phyloP scores from a whole-genome alignment of 2,329 filamentous ascomycete species.

The Neospermospora avenae region DNA sequence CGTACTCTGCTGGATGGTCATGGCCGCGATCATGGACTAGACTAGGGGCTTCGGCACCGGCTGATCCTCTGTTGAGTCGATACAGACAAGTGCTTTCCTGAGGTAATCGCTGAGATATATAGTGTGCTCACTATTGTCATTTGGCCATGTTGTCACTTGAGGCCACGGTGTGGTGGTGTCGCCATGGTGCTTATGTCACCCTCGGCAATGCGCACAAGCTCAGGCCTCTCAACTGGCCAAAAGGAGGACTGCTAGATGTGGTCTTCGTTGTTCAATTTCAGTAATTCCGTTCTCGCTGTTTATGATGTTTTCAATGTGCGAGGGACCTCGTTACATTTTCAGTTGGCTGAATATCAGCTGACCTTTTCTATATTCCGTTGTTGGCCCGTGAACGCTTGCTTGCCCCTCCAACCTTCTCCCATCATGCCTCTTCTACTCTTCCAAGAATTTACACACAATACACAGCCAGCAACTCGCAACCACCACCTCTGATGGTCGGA shows the following conservation, averaged over 20 bases:
- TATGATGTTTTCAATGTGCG: slow-evolving; percentile 14
- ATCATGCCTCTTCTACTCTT: too few relatives aligned
- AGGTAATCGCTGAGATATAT: slow-evolving; percentile 11
- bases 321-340: too few relatives aligned
- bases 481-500: too few relatives aligned
- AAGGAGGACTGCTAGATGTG: slow-evolving; percentile 10
- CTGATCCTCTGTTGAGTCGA: slow-evolving; percentile 12
- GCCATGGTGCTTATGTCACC: neutral
- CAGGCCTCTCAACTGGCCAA: slow-evolving; percentile 7
- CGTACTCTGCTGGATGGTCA: too few relatives aligned
- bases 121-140: slow-evolving; percentile 8
- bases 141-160: slow-evolving; percentile 12
- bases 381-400: too few relatives aligned
- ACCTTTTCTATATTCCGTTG: too few relatives aligned
- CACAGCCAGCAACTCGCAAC: too few relatives aligned
- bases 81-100: slow-evolving; percentile 7
- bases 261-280: slow-evolving; percentile 7
- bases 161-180: neutral
- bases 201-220: slow-evolving; percentile 7
- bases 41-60: slow-evolving; percentile 4
- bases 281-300: slow-evolving; percentile 13
- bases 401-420: too few relatives aligned
- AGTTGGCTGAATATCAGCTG: too few relatives aligned
- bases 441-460: too few relatives aligned
- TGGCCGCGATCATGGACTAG: slow-evolving; percentile 10